Conservation (phyloP, 2,329 filamentous ascomycete species). For the Pleoardoris graminearum region DNA sequence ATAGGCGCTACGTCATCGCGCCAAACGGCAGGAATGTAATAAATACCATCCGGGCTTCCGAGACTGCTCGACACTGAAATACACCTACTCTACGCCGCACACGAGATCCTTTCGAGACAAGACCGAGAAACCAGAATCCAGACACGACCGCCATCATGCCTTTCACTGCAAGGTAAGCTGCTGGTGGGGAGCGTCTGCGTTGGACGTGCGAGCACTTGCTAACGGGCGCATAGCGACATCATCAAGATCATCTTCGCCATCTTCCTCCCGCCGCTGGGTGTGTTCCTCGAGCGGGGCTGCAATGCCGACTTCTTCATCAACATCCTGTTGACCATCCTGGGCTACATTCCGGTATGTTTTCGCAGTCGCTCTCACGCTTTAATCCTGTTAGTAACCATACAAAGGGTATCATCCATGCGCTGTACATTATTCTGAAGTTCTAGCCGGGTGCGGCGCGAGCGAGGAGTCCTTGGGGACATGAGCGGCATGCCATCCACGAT, state of each 20-base stretch:
- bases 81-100: neutral
- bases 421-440: conserved; percentile 93
- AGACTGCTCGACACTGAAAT: no score
- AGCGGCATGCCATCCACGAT: conserved; percentile 32
- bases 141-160: conserved; percentile 53
- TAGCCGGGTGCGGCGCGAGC: conserved; percentile 51
- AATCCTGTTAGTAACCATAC: no score
- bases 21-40: neutral
- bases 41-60: conserved; percentile 8
- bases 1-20: conserved; percentile 1
- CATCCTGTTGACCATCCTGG: conserved; percentile 72
- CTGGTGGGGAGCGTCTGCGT: neutral
- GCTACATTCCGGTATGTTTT: conserved; percentile 62
- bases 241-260: conserved; percentile 87
- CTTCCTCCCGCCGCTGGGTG: conserved; percentile 85
- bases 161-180: conserved; percentile 61
- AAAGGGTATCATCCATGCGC: conserved; percentile 81
- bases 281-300: conserved; percentile 93
- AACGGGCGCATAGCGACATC: conserved; percentile 61
- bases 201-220: conserved; percentile 13
- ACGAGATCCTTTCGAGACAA: neutral
- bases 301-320: conserved; percentile 88
- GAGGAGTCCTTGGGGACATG: conserved; percentile 15
- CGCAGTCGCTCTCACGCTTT: no score
- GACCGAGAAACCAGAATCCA: conserved; percentile 7